These are phyloP conservation scores for Hanseniaspora osmophila DNA, from an alignment of 805 yeast genomes.

Conservation along the genomic window DNA sequence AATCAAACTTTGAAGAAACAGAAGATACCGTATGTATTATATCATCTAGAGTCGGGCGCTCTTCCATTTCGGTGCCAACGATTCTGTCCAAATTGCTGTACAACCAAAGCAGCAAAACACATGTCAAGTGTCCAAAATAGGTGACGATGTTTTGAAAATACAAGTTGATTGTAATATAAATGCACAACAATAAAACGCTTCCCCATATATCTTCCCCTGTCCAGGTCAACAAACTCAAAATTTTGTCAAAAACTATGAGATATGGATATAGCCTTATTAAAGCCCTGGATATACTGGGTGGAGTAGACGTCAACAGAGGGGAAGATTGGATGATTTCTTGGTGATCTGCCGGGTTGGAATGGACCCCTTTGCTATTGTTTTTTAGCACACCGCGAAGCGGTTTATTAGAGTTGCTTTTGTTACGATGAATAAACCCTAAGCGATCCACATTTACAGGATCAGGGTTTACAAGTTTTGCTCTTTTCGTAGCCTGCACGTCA, in stretches of 20 bases:
- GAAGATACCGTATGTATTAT: conserved; percentile 64
- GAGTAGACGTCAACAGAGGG: conserved; percentile 77
- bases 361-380: neutral
- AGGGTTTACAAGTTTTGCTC: conserved; percentile 3
- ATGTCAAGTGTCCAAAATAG: conserved; percentile 70
- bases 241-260: conserved; percentile 53
- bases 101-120: conserved; percentile 45
- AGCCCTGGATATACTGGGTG: conserved; percentile 79
- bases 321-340: conserved; percentile 31
- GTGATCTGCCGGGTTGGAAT: neutral
- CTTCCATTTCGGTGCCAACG: conserved; percentile 43
- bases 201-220: conserved; percentile 74
- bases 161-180: conserved; percentile 47
- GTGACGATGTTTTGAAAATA: conserved; percentile 66
- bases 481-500: conserved; percentile 1
- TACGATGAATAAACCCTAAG: conserved; percentile 6
- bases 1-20: conserved; percentile 61
- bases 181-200: conserved; percentile 37
- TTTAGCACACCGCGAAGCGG: conserved; percentile 6
- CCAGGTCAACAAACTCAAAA: conserved; percentile 75
- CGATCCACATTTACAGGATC: conserved; percentile 2
- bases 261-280: conserved; percentile 77
- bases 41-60: conserved; percentile 75
- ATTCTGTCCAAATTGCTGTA: conserved; percentile 45
- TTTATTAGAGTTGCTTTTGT: conserved; percentile 3